Base-by-base conservation (phyloP, 1,284 basidiomycete genomes). In the Peniophora sp. region DNA sequence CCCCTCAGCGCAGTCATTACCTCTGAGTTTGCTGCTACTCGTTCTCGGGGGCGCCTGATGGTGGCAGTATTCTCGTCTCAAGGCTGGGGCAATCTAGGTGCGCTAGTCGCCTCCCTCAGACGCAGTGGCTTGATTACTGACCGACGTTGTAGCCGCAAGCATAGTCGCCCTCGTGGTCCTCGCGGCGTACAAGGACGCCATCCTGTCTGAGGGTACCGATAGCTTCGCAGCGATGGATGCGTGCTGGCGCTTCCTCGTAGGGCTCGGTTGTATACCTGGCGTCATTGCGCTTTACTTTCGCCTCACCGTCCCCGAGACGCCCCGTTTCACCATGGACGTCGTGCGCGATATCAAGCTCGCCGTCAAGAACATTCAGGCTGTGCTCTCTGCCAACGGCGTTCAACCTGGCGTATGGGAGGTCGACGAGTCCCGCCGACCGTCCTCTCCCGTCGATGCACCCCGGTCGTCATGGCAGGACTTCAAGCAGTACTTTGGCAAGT, bases 241-340 rank as follows among this genome's bases (percentile, higher is more conserved):
- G 52, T 61, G 66, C 34, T 78, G 76, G 75, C 71, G 74, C 43
- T 59, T 76, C 20, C 62, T 78, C 51, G 71, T 79, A 2, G 75
- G 75, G 41, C 61, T 80, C 23, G 75, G 76, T 24, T 72, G 75
- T n/a, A 63, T 81, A 17, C 78, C 79, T 2, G 76, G 68, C 17
- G 68, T 67, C n/a, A 55, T 75, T 23, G 78, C 77, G 2, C 69
- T 80, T 22, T 80, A 78, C 57, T 78, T 77, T 64, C 76, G 78
- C 48, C 68, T 80, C 24, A 78, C 75, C 2, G 74, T 81, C 32
- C 76, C 78, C 9, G 79, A 81, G 58, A 78, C 78, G 0, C 70
- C 83, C 47, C 80, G 83, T 53, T 87, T 81, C 71, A 86, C 81
- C 36, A 79, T 86, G 76, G 85, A 87, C 61, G 68, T 87, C 51